Evolutionary conservation across 2,329 filamentous ascomycete genomes (phyloP), one percentile per base, ranked within the genome.

Genomic region (Fusarium albosuccineum): DNA sequence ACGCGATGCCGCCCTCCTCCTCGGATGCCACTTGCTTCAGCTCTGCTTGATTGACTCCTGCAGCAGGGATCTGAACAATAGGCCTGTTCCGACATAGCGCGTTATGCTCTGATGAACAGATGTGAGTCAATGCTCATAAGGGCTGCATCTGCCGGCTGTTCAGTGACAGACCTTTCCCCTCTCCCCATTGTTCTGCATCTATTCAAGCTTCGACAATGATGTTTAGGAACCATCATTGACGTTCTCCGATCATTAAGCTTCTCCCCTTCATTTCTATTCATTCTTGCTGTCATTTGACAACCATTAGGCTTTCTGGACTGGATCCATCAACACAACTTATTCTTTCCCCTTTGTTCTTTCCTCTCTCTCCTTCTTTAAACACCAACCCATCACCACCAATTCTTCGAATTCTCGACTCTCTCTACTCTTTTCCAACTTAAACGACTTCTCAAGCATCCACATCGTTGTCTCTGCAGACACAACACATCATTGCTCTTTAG

Each of bases 171-270:
- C 41, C 44, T 27, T 40, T n/a, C 59, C 62, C 61, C 61, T 42
- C 48, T 64, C 54, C 59, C 52, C 61, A 66, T 70, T 66, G 66
- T 69, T 69, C 63, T 57, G 36, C 57, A 54, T 62, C 66, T 60
- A 71, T 69, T 75, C 68, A 68, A 56, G 50, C 55, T 54, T 50
- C 27, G 56, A 74, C 70, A 76, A 76, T 76, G 71, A 52, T 75
- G 66, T 69, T 73, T 60, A 60, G 64, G 55, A 70, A 62, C 68
- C 55, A 64, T 55, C 36, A 64, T 57, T 69, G 58, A 73, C 60
- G 51, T 61, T 57, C 53, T 48, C 66, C 62, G 53, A 62, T 74
- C 70, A 44, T 68, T 70, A 39, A 51, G 53, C 36, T 55, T 60
- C 44, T 66, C 68, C 66, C 41, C 52, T 72, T 57, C 52, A 40